Evolutionary conservation across 352 stramenopile genomes (phyloP).

Genomic region (Pythium oligandrum): DNA sequence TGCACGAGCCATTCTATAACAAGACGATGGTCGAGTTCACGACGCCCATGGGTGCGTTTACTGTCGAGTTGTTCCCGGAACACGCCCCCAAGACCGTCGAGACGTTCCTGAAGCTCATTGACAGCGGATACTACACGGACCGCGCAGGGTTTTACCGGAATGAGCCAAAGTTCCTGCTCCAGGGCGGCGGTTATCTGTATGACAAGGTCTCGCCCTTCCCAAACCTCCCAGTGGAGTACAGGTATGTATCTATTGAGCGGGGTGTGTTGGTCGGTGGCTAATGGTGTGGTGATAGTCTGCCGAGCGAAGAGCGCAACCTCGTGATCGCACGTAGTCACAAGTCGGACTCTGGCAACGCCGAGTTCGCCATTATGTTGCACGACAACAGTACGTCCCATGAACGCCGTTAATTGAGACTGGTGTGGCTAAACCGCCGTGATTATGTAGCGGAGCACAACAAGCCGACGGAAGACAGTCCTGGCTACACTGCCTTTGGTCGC

Average conservation of each 20-base stretch:
- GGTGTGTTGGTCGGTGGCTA: too few relatives aligned
- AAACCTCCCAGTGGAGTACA: constrained; percentile 78
- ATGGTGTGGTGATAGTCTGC: constrained; percentile 26
- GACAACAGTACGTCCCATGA: constrained; percentile 53
- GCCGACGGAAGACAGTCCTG: constrained; percentile 52
- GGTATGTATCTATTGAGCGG: constrained; percentile 12
- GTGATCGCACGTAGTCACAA: constrained; percentile 72
- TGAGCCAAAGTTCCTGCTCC: constrained; percentile 73
- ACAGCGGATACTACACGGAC: constrained; percentile 58
- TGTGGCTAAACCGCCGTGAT: too few relatives aligned
- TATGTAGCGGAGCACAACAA: constrained; percentile 44
- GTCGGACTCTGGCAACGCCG: constrained; percentile 62
- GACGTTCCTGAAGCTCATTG: constrained; percentile 65
- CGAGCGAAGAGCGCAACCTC: constrained; percentile 78
- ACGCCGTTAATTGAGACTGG: too few relatives aligned
- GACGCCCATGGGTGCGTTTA: constrained; percentile 59
- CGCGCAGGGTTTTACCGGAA: constrained; percentile 85
- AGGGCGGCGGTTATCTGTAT: constrained; percentile 70
- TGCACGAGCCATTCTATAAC: constrained; percentile 65
- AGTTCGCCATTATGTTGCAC: constrained; percentile 84
- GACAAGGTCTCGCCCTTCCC: constrained; percentile 62
- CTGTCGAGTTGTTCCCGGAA: constrained; percentile 71
- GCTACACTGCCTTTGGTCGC: constrained; percentile 78
- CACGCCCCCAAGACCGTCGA: constrained; percentile 72
- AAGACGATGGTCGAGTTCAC: constrained; percentile 80